These are phyloP conservation scores for Grosmannia huntii DNA, from an alignment of 2,329 filamentous ascomycete genomes.

Conservation along the genomic window DNA sequence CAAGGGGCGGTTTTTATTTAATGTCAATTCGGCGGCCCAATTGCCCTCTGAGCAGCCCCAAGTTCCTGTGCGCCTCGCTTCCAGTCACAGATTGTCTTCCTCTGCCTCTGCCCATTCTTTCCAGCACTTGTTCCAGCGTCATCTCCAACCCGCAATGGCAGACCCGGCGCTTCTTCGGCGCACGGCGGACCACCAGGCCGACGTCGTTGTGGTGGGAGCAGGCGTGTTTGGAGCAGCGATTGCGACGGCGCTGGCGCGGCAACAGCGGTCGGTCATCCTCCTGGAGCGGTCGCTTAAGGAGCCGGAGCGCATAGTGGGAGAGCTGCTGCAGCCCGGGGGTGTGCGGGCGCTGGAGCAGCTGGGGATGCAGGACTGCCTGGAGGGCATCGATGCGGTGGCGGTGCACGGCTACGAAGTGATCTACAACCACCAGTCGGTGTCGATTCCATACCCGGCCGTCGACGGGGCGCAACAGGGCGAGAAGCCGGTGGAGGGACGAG, in stretches of 20 bases:
- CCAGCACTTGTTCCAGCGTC: too few species aligned
- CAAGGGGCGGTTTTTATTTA: background rate
- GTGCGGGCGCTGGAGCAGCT: slow-evolving; percentile 68
- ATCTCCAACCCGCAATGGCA: background rate
- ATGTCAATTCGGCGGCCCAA: slow-evolving; percentile 10
- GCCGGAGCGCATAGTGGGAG: slow-evolving; percentile 90
- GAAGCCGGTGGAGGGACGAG: slow-evolving; percentile 44
- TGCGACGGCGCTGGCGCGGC: slow-evolving; percentile 71
- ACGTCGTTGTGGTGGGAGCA: slow-evolving; percentile 85
- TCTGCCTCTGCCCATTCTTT: too few species aligned
- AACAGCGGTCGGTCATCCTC: slow-evolving; percentile 81
- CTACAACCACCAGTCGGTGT: slow-evolving; percentile 60
- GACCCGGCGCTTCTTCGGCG: slow-evolving; percentile 21
- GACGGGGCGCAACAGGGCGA: slow-evolving; percentile 3
- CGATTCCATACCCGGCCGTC: slow-evolving; percentile 60
- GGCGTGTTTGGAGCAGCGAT: slow-evolving; percentile 82
- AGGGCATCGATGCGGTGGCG: slow-evolving; percentile 74
- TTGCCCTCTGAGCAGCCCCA: background rate
- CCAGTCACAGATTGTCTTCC: background rate
- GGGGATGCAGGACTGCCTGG: slow-evolving; percentile 69
- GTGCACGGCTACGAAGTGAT: slow-evolving; percentile 81
- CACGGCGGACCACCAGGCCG: slow-evolving; percentile 49
- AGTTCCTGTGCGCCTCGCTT: background rate
- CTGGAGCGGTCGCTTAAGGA: slow-evolving; percentile 83
- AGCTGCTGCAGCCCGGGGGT: slow-evolving; percentile 87